These are phyloP conservation scores for Papiliotrema fonsecae DNA, from an alignment of 1,284 basidiomycete genomes.

Conservation along the genomic window DNA sequence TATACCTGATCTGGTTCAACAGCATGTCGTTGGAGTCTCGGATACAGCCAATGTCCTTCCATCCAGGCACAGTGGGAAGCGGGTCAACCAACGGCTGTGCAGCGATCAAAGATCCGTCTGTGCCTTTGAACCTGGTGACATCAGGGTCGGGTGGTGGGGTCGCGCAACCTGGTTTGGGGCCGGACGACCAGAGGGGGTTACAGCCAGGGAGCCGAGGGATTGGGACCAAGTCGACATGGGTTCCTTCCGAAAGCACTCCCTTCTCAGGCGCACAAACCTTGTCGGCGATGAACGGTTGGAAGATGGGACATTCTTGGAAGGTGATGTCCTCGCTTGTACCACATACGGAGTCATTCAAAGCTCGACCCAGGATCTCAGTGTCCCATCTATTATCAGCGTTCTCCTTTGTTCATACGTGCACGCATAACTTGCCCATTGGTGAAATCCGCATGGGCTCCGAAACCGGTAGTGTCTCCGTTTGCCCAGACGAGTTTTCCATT, in stretches of 20 bases:
- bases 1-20: not conserved
- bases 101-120: conserved; percentile 19
- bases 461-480: conserved; percentile 41
- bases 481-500: conserved; percentile 38
- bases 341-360: conserved; percentile 25
- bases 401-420: no score
- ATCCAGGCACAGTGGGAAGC: conserved; percentile 21
- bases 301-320: conserved; percentile 20
- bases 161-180: conserved; percentile 23
- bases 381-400: conserved; percentile 23
- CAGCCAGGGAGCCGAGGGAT: conserved; percentile 26
- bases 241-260: conserved; percentile 24
- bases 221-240: conserved; percentile 16
- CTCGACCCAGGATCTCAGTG: conserved; percentile 17
- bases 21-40: conserved; percentile 8
- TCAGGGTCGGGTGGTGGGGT: conserved; percentile 13
- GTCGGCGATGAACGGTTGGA: conserved; percentile 19
- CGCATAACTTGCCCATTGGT: conserved; percentile 11
- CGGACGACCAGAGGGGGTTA: conserved; percentile 24
- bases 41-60: conserved; percentile 25
- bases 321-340: conserved; percentile 13
- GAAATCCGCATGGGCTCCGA: conserved; percentile 36
- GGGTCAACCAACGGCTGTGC: conserved; percentile 5
- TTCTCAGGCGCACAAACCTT: conserved; percentile 22
- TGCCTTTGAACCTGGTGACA: conserved; percentile 16